Conservation (phyloP, 345 rosid genomes). For the Lepidium africanum region DNA sequence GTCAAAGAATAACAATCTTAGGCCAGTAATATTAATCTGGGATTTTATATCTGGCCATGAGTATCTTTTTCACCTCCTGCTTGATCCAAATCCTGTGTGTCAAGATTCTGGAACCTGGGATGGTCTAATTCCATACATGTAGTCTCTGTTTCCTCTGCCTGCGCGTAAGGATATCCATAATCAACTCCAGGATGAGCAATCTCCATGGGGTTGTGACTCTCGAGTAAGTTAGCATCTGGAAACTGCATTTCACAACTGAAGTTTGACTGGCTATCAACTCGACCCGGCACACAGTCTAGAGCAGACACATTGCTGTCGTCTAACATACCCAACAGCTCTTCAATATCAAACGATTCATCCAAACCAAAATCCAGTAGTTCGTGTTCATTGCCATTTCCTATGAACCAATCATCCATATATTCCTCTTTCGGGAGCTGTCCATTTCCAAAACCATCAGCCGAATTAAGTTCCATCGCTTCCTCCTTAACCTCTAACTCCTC, state of each 20-base stretch:
- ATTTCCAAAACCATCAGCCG: not conserved
- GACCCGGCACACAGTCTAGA: not conserved
- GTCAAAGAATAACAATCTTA: not conserved
- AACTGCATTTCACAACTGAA: slow-evolving; percentile 11
- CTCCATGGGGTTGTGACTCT: slow-evolving; percentile 16
- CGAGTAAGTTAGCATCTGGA: slow-evolving; percentile 16
- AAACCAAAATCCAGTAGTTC: slow-evolving; percentile 10
- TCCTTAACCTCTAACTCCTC: slow-evolving; percentile 8
- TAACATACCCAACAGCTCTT: slow-evolving; percentile 40
- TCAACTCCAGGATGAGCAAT: slow-evolving; percentile 9
- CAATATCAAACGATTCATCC: slow-evolving; percentile 53
- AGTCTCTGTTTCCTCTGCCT: slow-evolving; percentile 5
- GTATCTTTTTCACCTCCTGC: not conserved
- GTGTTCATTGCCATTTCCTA: slow-evolving; percentile 1
- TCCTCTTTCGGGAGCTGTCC: slow-evolving; percentile 7
- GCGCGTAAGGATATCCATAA: slow-evolving; percentile 16
- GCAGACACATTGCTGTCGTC: slow-evolving; percentile 16
- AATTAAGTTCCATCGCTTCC: not conserved
- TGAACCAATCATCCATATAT: not conserved
- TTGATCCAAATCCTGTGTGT: not conserved
- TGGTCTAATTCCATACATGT: not conserved
- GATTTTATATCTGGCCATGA: not conserved
- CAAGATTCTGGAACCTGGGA: not conserved
- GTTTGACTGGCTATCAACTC: slow-evolving; percentile 4
- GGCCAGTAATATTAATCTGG: not conserved